phyloP scores from a whole-genome alignment of 192 early-diverging fungal species.

The Coemansia javaensis region DNA sequence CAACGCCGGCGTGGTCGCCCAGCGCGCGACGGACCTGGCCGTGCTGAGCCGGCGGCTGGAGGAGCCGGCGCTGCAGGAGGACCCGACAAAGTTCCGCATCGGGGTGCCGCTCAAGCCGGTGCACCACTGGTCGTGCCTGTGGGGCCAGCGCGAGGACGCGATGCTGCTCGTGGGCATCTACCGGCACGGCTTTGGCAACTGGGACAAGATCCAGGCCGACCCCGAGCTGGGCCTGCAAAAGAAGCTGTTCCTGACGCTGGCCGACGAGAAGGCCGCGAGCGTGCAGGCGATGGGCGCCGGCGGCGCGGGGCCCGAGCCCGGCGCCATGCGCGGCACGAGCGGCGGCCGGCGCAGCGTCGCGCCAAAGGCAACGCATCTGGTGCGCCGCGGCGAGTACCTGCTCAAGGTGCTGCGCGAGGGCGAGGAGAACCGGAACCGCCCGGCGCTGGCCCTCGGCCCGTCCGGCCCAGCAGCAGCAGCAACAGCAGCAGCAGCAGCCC shows the following conservation, averaged over 20 bases:
- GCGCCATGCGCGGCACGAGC: constrained; percentile 1
- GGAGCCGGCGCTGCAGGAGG: constrained; percentile 38
- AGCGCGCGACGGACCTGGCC: constrained; percentile 69
- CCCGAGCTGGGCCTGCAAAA: constrained; percentile 65
- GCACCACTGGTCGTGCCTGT: constrained; percentile 76
- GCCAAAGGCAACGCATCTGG: constrained; percentile 82
- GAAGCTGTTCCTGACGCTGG: constrained; percentile 75
- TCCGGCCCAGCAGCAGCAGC: too few relatives aligned
- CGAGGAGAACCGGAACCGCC: constrained; percentile 46
- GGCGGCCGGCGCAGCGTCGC: constrained; percentile 42
- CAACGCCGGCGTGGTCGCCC: constrained; percentile 77
- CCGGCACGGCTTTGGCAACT: constrained; percentile 88
- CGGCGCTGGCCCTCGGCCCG: constrained; percentile 11
- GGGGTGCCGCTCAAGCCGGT: constrained; percentile 75
- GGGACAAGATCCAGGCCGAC: constrained; percentile 83
- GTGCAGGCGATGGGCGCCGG: constrained; percentile 27
- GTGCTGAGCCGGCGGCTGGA: constrained; percentile 61
- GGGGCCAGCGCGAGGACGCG: constrained; percentile 91
- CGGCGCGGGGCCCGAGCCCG: constrained; percentile 1
- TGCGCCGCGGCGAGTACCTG: constrained; percentile 84
- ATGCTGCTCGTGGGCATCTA: constrained; percentile 95
- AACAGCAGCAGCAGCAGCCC: constrained; percentile 6
- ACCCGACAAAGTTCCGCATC: constrained; percentile 73
- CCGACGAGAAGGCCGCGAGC: constrained; percentile 49
- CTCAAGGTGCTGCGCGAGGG: constrained; percentile 77